Percentiles rank a stretch among this genome's conserved stretches.
Evolutionary conservation across 805 yeast species (phyloP).

Genomic region (Kazachstania africana): DNA sequence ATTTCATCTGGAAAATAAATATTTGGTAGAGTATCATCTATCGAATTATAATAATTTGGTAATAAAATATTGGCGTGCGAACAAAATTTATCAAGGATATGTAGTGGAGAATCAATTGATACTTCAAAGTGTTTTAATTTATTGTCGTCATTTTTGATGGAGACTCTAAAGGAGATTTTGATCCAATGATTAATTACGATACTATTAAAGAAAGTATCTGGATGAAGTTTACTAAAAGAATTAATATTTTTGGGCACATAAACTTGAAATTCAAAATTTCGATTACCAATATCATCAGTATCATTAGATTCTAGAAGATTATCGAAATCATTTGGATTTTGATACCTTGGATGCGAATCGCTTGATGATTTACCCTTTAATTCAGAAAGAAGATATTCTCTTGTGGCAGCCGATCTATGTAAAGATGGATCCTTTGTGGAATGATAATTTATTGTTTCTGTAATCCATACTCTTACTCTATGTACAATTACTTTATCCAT

Average conservation of each 20-base stretch:
- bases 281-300: slow-evolving; percentile 48
- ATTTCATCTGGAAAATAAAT: slow-evolving; percentile 27
- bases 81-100: slow-evolving; percentile 60
- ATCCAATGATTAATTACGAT: slow-evolving; percentile 92
- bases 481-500: slow-evolving; percentile 75
- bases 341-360: slow-evolving; percentile 9
- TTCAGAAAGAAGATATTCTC: slow-evolving; percentile 66
- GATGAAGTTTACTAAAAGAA: slow-evolving; percentile 50
- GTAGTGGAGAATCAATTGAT: slow-evolving; percentile 87
- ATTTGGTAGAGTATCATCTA: not conserved
- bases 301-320: slow-evolving; percentile 29
- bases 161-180: slow-evolving; percentile 70
- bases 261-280: slow-evolving; percentile 74
- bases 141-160: slow-evolving; percentile 36
- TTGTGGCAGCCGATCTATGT: slow-evolving; percentile 80
- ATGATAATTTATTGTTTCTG: slow-evolving; percentile 82
- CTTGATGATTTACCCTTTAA: slow-evolving; percentile 45
- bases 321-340: slow-evolving; percentile 27
- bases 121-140: slow-evolving; percentile 85
- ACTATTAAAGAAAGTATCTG: slow-evolving; percentile 68
- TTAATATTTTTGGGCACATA: slow-evolving; percentile 61
- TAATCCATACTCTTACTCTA: slow-evolving; percentile 68
- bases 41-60: slow-evolving; percentile 41
- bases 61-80: slow-evolving; percentile 67
- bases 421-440: slow-evolving; percentile 72